These are phyloP conservation scores for Pichia sp. DNA, from an alignment of 1,139 yeast genomes.

Conservation along the genomic window DNA sequence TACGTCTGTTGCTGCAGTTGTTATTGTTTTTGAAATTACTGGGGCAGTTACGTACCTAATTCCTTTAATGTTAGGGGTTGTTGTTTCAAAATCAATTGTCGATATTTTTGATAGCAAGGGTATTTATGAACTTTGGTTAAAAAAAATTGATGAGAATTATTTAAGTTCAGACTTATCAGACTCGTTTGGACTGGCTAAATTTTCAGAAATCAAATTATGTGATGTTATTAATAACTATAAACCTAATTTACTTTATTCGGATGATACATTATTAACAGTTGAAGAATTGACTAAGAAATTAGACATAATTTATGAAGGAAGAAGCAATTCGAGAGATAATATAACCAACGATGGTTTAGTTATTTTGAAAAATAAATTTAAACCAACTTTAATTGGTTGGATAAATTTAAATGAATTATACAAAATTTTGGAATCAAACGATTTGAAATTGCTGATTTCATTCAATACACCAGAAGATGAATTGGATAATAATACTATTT, in stretches of 20 bases:
- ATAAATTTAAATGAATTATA: constrained; percentile 6
- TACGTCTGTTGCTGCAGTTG: constrained; percentile 50
- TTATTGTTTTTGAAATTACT: constrained; percentile 49
- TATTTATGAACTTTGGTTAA: constrained; percentile 39
- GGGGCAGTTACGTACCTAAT: constrained; percentile 55
- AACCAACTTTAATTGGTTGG: constrained; percentile 13
- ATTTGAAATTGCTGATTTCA: constrained; percentile 2
- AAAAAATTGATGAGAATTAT: constrained; percentile 6
- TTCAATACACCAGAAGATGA: constrained; percentile 2
- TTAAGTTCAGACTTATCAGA: constrained; percentile 7
- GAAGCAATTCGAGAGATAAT: constrained; percentile 9
- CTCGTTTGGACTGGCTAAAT: constrained; percentile 8
- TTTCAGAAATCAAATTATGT: constrained; percentile 5
- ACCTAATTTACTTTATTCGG: constrained; percentile 4
- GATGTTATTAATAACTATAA: constrained; percentile 4
- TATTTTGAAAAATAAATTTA: constrained; percentile 7
- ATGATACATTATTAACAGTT: constrained; percentile 22
- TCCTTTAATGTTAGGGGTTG: constrained; percentile 54
- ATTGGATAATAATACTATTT: not conserved
- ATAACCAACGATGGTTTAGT: constrained; percentile 14
- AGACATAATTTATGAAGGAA: constrained; percentile 24
- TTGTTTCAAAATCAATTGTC: constrained; percentile 44
- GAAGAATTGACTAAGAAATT: constrained; percentile 27
- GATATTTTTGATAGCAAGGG: constrained; percentile 42
- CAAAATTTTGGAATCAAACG: not conserved